Evolutionary conservation across 306 rosid genomes (phyloP).

Genomic region (Boehmeria nivea): DNA sequence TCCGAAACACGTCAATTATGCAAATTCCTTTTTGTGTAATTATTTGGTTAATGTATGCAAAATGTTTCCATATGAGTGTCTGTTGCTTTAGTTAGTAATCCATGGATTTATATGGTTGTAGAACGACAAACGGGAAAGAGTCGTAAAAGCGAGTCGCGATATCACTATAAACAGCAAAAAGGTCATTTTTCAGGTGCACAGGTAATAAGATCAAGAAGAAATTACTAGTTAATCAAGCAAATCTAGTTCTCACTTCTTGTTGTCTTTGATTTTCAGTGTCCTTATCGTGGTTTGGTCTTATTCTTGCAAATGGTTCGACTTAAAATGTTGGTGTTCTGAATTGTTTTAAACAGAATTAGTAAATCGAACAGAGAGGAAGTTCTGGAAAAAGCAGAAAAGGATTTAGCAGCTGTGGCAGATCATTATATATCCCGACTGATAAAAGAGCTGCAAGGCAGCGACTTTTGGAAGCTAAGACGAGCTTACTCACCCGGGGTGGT

Average conservation of each 20-base stretch:
- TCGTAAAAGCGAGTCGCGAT: constrained; percentile 92
- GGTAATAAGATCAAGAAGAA: constrained; percentile 34
- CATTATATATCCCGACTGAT: constrained; percentile 55
- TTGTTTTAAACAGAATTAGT: constrained; percentile 54
- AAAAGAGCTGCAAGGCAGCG: constrained; percentile 79
- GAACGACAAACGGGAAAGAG: constrained; percentile 94
- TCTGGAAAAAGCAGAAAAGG: constrained; percentile 85
- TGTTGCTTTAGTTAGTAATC: background rate
- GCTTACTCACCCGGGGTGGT: constrained; percentile 95
- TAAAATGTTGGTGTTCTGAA: constrained; percentile 6
- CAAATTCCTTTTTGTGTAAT: no score
- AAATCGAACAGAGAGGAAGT: constrained; percentile 76
- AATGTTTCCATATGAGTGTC: no score
- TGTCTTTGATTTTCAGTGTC: background rate
- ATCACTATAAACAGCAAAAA: constrained; percentile 92
- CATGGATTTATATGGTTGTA: constrained; percentile 23
- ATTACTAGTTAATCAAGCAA: background rate
- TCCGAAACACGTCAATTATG: no score
- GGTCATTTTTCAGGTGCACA: constrained; percentile 96
- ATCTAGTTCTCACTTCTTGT: constrained; percentile 1
- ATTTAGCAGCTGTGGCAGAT: constrained; percentile 62
- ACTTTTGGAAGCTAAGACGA: constrained; percentile 96
- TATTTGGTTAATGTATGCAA: no score
- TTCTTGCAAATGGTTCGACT: background rate
- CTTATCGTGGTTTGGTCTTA: background rate